These are phyloP conservation scores for Hericium rajendrae DNA, from an alignment of 768 basidiomycete species.

Conservation along the genomic window DNA sequence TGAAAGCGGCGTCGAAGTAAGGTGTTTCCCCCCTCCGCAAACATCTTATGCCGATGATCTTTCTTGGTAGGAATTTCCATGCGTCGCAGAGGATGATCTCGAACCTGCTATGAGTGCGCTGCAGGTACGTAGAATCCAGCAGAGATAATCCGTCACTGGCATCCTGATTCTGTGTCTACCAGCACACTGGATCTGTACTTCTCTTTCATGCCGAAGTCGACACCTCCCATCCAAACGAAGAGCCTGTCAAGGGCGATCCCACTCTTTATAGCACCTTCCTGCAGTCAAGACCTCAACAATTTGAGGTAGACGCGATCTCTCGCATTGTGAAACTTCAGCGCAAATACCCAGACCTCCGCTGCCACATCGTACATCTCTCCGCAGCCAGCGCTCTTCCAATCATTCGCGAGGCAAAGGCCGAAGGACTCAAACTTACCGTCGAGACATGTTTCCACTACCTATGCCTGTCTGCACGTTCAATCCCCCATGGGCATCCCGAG, in stretches of 20 bases:
- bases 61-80: conserved; percentile 76
- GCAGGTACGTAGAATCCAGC: conserved; percentile 35
- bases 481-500: conserved; percentile 70
- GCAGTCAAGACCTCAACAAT: conserved; percentile 65
- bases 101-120: conserved; percentile 61
- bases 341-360: conserved; percentile 57
- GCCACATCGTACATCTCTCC: conserved; percentile 94
- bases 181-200: conserved; percentile 65
- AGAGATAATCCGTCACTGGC: neutral
- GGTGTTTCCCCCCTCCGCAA: conserved; percentile 6
- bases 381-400: conserved; percentile 72
- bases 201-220: conserved; percentile 93
- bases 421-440: conserved; percentile 68
- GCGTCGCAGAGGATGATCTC: conserved; percentile 65
- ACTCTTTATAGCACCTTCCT: conserved; percentile 74
- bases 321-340: conserved; percentile 61
- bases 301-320: conserved; percentile 77
- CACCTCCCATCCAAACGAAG: conserved; percentile 20
- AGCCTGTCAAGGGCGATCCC: conserved; percentile 29
- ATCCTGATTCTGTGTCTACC: neutral
- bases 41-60: neutral
- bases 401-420: conserved; percentile 57
- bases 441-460: conserved; percentile 99
- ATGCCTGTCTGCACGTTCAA: conserved; percentile 58
- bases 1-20: conserved; percentile 88